Evolutionary conservation across 257 asterid genomes (phyloP), one percentile per base, ranked within the genome.

Genomic region (Sherardia arvensis): DNA sequence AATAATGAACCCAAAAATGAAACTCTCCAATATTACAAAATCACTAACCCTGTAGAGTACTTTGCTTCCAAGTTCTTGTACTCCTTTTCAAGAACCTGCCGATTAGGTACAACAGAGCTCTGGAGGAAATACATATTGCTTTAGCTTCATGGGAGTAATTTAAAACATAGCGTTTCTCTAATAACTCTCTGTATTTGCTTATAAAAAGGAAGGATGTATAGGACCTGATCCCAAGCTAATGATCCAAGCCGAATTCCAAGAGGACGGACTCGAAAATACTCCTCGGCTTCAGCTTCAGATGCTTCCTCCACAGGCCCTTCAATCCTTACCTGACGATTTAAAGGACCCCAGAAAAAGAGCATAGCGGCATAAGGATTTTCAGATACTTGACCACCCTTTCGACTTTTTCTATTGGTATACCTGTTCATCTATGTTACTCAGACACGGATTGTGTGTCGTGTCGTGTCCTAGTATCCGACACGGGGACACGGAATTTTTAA

Each of bases 281-380:
- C 74, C 48, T 75, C 81, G 73, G 86, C 73, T 58, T 75, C 86
- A 54, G 72, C 78, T 45, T 78, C 86, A 34, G 86, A 73, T 27
- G 78, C 83, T 64, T 78, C 78, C 72, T 62, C 65, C 65, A 81
- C 86, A 38, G 74, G 48, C 12, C 86, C 86, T 76, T 78, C 83
- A 8, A 81, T 68, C 78, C 86, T 76, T 22, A 80, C 81, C 83
- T 77, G 83, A 71, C 83, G 83, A 66, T 80, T 80, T 59, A 80
- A 73, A 60, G 60, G 71, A 56, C 65, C 74, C 85, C 85, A 80
- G 75, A 74, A 77, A 71, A 77, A 77, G 32, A 80, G 85, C 59
- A 77, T 75, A 29, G 83, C 59, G 0, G 83, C 85, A 33, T 61
- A 36, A 43, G 85, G 85, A 67, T 80, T 80, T 72, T 77, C 79